Base-by-base conservation (phyloP, 78 protist genomes). In the Speleostelium caveatum region DNA sequence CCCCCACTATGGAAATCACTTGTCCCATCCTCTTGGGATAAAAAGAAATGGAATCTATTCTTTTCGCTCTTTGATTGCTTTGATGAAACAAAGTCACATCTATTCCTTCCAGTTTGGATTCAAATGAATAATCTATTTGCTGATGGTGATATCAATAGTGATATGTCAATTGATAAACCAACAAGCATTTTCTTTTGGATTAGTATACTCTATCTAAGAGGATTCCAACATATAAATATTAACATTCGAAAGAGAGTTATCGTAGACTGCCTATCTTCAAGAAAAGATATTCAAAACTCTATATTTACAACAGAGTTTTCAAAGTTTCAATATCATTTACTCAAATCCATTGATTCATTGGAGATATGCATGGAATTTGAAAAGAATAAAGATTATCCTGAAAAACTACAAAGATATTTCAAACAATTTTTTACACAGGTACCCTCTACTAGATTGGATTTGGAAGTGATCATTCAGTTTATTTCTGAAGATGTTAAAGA, bases 21-120 rank as follows among this genome's bases (percentile, higher is more conserved):
- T 0, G 16, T 83, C 22, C 91, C 91, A 36, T 19, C 30, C 38
- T 5, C 12, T 30, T 83, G 74, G 75, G 61, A 67, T 21, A 19
- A 49, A 38, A 83, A 67, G 26, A 77, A 83, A 83, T 83, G 91
- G 91, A 45, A 32, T 33, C 59, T 83, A 6, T 83, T 65, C 42
- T 60, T 69, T 38, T 83, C 91, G 14, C 39, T 83, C 17, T 83
- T 49, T 32, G 91, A 83, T 59, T 24, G 56, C 5, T 83, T 83
- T 51, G 75, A 83, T 33, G 91, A 83, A 45, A 83, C 91, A 12
- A 83, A 83, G 14, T 83, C 91, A 59, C 91, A 83, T 69, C 75
- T 83, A 16, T 83, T 83, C 45, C 33, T 35, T 16, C 91, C 91
- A 39, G 91, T 83, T 8, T 83, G 91, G 91, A 38, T 74, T 0